A percentile compares a stretch with the other conserved stretches of the same genome.
Conservation (phyloP, 1,284 basidiomycete species). For the Neonothopanus nambi region DNA sequence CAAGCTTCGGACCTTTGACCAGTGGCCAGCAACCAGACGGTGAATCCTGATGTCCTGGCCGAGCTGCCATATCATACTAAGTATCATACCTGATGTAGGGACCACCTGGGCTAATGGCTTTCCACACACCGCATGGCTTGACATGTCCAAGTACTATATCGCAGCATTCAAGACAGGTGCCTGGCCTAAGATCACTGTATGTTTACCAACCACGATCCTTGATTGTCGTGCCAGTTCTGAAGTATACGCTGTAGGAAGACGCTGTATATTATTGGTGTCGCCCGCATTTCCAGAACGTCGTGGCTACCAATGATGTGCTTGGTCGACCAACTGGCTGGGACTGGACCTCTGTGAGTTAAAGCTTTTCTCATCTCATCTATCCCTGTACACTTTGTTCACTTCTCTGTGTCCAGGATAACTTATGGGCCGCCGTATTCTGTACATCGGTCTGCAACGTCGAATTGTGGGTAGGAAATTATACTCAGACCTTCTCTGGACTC, state of each 20-base stretch:
- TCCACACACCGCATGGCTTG: slow-evolving; percentile 45
- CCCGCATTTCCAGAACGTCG: slow-evolving; percentile 51
- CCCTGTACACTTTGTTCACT: neutral
- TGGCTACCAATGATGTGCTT: slow-evolving; percentile 36
- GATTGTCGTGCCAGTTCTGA: neutral
- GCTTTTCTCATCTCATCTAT: neutral
- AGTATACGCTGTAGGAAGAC: slow-evolving; percentile 39
- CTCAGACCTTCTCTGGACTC: slow-evolving; percentile 34
- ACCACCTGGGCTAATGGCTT: slow-evolving; percentile 37
- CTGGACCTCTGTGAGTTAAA: slow-evolving; percentile 37
- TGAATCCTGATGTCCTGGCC: neutral
- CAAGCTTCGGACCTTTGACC: slow-evolving; percentile 16
- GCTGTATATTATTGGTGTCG: slow-evolving; percentile 63
- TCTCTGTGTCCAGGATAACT: slow-evolving; percentile 32
- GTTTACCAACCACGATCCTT: slow-evolving; percentile 7
- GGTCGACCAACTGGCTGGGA: slow-evolving; percentile 41
- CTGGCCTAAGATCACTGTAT: slow-evolving; percentile 53
- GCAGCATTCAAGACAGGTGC: slow-evolving; percentile 64
- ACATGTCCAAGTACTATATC: slow-evolving; percentile 55
- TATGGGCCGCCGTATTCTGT: slow-evolving; percentile 56
- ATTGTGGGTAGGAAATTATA: slow-evolving; percentile 37
- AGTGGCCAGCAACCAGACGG: slow-evolving; percentile 7
- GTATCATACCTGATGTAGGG: slow-evolving; percentile 14
- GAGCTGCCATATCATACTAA: neutral
- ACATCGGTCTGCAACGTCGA: slow-evolving; percentile 46